A percentile compares a stretch with the other conserved stretches of the same genome.
phyloP scores from a whole-genome alignment of 306 rosid genomes.

The Crataegus laevigata region DNA sequence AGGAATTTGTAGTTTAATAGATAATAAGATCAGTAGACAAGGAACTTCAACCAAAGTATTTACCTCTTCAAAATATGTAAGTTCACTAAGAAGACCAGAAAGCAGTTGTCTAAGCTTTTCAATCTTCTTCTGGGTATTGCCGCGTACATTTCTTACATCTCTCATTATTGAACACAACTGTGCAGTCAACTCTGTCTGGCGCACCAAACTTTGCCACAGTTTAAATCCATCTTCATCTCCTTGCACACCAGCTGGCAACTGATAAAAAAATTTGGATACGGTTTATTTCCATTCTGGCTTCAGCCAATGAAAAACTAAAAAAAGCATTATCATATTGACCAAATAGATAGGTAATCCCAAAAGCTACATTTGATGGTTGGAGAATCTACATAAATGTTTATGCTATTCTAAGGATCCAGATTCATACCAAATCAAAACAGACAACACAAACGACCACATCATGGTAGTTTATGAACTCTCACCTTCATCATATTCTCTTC shows the following conservation, averaged over 20 bases:
- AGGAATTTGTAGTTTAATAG: conserved; percentile 5
- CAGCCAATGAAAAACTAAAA: background rate
- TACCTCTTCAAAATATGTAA: conserved; percentile 95
- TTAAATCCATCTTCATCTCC: conserved; percentile 89
- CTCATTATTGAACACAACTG: conserved; percentile 82
- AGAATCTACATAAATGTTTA: background rate
- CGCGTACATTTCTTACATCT: conserved; percentile 89
- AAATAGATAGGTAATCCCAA: background rate
- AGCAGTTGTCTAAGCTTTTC: conserved; percentile 96
- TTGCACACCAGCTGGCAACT: conserved; percentile 59
- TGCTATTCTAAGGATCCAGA: background rate
- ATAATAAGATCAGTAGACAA: conserved; percentile 3
- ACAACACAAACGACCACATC: background rate
- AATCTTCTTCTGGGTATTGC: conserved; percentile 91
- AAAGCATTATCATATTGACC: background rate
- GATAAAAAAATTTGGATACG: conserved; percentile 4
- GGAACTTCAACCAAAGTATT: conserved; percentile 11
- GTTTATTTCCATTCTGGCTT: background rate
- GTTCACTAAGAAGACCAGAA: conserved; percentile 94
- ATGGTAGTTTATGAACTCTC: conserved; percentile 23
- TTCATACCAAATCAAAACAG: background rate
- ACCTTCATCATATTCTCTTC: conserved; percentile 99
- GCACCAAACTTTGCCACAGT: conserved; percentile 91
- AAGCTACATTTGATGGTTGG: background rate
- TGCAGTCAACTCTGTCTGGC: conserved; percentile 94